Evolutionary conservation across 768 basidiomycete species (phyloP), one percentile per base, ranked within the genome.

Genomic region (Rubroboletus satanas): DNA sequence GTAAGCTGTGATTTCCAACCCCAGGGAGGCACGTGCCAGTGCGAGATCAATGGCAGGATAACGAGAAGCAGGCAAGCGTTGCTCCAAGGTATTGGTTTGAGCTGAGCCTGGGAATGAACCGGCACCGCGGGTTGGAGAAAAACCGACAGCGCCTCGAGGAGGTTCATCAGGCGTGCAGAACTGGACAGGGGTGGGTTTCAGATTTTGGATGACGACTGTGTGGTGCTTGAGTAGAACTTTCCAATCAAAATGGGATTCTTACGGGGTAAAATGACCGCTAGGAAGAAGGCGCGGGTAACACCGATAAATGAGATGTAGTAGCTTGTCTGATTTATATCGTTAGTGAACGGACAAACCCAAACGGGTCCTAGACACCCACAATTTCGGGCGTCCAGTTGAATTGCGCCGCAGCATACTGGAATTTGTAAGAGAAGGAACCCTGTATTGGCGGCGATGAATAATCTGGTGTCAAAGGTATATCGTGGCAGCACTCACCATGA

Each of bases 371-470:
- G 42, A 35, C 5, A 63, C 79, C 35, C 59, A 88, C 87, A 52
- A 70, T 74, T 72, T 87, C 84, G 21, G 88, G 75, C 28, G 70
- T 77, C 90, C 88, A 92, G 4, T 77, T 75, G 66, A 87, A 91
- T 4, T 72, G 75, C 0, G 75, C 70, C 9, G 79, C 74, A 2
- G 83, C 81, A 66, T 86, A 92, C 60, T 88, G 85, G 54, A 90
- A 79, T 58, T 81, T 83, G 60, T 77, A 83, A 4, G 74, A 58
- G 51, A 76, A 74, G 5, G 83, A 78, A 7, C 82, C 83, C 89
- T 90, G 29, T 7, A 17, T 46, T 33, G 6, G 23, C 9, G 33
- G n/a, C 5, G 28, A 49, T 51, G 28, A 50, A 44, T 9, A 45
- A 43, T 32, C 26, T 26, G 26, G 17, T 26, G 15, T 49, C 7